Evolutionary conservation across 2,329 filamentous ascomycete genomes (phyloP).

Genomic region (Emmonsia crescens): DNA sequence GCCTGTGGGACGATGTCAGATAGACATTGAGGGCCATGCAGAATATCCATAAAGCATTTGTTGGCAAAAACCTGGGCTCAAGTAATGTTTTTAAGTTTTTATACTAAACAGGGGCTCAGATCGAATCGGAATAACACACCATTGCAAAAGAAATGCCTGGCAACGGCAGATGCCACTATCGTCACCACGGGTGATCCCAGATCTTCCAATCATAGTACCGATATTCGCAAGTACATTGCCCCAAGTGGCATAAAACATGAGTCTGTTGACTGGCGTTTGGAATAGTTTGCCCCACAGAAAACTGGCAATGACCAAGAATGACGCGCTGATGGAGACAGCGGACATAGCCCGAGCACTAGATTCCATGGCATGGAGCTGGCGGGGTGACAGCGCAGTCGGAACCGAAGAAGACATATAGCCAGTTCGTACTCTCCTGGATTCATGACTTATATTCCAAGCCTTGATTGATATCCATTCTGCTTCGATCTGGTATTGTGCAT

Average conservation of each 20-base stretch:
- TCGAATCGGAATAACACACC: constrained; percentile 42
- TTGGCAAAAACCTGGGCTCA: constrained; percentile 58
- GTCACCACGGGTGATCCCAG: constrained; percentile 41
- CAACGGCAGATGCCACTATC: constrained; percentile 57
- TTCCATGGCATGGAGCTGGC: neutral
- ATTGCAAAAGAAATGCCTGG: constrained; percentile 71
- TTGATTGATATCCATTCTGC: neutral
- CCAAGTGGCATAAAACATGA: constrained; percentile 74
- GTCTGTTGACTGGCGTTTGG: constrained; percentile 53
- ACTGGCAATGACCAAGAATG: constrained; percentile 15
- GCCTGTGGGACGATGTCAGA: constrained; percentile 67
- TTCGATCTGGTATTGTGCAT: neutral
- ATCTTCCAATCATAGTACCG: constrained; percentile 60
- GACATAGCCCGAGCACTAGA: constrained; percentile 15
- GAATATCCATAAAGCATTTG: constrained; percentile 65
- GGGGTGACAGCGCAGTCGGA: neutral
- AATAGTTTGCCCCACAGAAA: constrained; percentile 14
- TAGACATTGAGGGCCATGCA: constrained; percentile 80
- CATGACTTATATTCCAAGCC: neutral
- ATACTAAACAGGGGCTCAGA: neutral
- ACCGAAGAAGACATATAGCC: neutral
- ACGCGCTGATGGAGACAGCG: constrained; percentile 13
- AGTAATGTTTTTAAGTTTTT: constrained; percentile 2
- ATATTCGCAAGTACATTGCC: constrained; percentile 71
- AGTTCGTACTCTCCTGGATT: no score